Evolutionary conservation across 2,329 filamentous ascomycete species (phyloP).

Genomic region (Mariannaea elegans): DNA sequence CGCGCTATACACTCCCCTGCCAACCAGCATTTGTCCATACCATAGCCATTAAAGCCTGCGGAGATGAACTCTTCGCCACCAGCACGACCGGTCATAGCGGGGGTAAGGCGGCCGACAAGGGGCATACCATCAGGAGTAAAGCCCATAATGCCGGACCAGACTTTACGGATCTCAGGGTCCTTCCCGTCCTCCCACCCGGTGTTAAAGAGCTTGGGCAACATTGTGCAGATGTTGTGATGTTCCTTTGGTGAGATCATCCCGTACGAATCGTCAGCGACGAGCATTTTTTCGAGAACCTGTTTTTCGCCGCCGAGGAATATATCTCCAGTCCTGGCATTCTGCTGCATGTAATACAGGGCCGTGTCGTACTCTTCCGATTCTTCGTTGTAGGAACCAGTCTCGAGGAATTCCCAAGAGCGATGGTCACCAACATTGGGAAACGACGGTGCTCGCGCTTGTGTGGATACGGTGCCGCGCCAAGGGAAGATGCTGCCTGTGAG

Average conservation of each 20-base stretch:
- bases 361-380: too few species aligned
- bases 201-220: conserved; percentile 50
- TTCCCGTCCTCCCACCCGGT: too few species aligned
- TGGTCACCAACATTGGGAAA: too few species aligned
- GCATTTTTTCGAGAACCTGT: conserved; percentile 48
- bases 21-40: conserved; percentile 61
- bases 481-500: conserved; percentile 54
- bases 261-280: conserved; percentile 53
- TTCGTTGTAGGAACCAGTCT: too few species aligned
- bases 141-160: conserved; percentile 59
- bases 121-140: conserved; percentile 56
- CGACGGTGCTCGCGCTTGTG: too few species aligned
- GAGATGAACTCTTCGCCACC: conserved; percentile 54
- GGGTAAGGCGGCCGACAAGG: conserved; percentile 54
- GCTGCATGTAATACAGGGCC: conserved; percentile 35
- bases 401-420: too few species aligned
- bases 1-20: conserved; percentile 51
- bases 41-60: conserved; percentile 58
- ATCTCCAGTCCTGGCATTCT: conserved; percentile 45
- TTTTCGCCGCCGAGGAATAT: conserved; percentile 63
- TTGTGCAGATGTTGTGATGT: conserved; percentile 46
- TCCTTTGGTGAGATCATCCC: conserved; percentile 45
- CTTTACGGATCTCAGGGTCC: conserved; percentile 31
- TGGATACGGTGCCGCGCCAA: conserved; percentile 53
- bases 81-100: conserved; percentile 24